These are phyloP conservation scores for Naumovozyma castellii DNA, from an alignment of 805 yeast species.

Conservation along the genomic window DNA sequence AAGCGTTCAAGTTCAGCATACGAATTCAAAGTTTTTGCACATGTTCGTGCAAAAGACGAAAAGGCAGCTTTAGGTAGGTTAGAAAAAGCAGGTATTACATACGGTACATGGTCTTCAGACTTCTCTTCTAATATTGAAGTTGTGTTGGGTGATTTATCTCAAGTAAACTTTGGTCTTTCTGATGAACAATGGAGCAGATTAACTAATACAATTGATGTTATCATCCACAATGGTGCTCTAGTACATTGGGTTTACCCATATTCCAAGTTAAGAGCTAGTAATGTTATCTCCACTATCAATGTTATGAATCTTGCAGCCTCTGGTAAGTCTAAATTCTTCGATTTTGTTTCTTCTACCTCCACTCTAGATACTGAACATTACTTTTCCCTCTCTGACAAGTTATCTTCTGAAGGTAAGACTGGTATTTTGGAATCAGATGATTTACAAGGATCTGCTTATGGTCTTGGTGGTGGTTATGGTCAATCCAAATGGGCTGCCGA, in stretches of 20 bases:
- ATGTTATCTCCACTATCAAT: slow-evolving; percentile 80
- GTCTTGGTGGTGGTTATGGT: slow-evolving; percentile 89
- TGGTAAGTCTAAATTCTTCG: slow-evolving; percentile 68
- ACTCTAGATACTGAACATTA: slow-evolving; percentile 78
- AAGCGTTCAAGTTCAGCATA: slow-evolving; percentile 35
- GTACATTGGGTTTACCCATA: slow-evolving; percentile 99
- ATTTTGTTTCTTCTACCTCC: slow-evolving; percentile 94
- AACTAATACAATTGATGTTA: slow-evolving; percentile 57
- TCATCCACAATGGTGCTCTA: slow-evolving; percentile 93
- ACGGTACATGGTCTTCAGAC: slow-evolving; percentile 52
- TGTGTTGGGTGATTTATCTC: slow-evolving; percentile 74
- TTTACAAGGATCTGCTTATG: slow-evolving; percentile 68
- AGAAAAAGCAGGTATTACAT: slow-evolving; percentile 63
- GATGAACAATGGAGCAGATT: slow-evolving; percentile 49
- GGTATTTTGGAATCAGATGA: slow-evolving; percentile 83
- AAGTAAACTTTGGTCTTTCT: slow-evolving; percentile 60
- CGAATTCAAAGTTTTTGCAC: slow-evolving; percentile 63
- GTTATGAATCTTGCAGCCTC: slow-evolving; percentile 65
- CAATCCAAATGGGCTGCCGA: slow-evolving; percentile 98
- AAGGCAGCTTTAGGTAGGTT: slow-evolving; percentile 70
- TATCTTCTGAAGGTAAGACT: slow-evolving; percentile 49
- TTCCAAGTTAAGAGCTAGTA: slow-evolving; percentile 80
- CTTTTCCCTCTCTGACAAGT: slow-evolving; percentile 64
- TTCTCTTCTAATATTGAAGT: slow-evolving; percentile 54
- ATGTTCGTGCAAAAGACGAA: slow-evolving; percentile 74